Conservation (phyloP, 1,139 yeast genomes). For the Pichia sp. region DNA sequence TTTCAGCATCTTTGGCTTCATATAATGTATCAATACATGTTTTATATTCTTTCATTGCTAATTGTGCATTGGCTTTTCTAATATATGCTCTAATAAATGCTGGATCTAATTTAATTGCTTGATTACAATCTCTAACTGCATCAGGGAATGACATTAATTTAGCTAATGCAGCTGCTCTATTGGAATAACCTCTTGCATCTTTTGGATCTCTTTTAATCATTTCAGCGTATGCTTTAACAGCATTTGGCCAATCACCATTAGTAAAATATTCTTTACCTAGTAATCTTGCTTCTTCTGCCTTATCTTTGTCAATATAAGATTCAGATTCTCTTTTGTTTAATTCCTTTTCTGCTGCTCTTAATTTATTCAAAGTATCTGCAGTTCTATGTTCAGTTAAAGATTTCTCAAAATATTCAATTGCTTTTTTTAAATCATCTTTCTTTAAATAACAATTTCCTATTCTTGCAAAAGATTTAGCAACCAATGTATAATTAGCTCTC, state of each 20-base stretch:
- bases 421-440: conserved; percentile 62
- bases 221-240: conserved; percentile 91
- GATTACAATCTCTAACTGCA: conserved; percentile 86
- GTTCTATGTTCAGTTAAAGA: conserved; percentile 97
- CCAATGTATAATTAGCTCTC: conserved; percentile 85
- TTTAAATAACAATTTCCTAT: conserved; percentile 80
- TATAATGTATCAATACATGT: conserved; percentile 78
- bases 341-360: conserved; percentile 83
- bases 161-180: conserved; percentile 95
- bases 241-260: conserved; percentile 94
- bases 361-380: conserved; percentile 83
- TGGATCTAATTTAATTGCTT: conserved; percentile 85
- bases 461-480: conserved; percentile 92
- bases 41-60: conserved; percentile 83
- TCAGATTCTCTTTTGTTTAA: conserved; percentile 71
- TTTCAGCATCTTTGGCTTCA: conserved; percentile 70
- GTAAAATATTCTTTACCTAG: conserved; percentile 86
- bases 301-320: conserved; percentile 78
- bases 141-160: conserved; percentile 97
- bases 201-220: conserved; percentile 94
- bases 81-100: conserved; percentile 88
- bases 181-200: conserved; percentile 95
- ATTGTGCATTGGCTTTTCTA: conserved; percentile 92
- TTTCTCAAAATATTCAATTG: conserved; percentile 77
- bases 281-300: conserved; percentile 93